phyloP scores from a whole-genome alignment of 2,329 filamentous ascomycete genomes.

The Penicillium hesseltinei region DNA sequence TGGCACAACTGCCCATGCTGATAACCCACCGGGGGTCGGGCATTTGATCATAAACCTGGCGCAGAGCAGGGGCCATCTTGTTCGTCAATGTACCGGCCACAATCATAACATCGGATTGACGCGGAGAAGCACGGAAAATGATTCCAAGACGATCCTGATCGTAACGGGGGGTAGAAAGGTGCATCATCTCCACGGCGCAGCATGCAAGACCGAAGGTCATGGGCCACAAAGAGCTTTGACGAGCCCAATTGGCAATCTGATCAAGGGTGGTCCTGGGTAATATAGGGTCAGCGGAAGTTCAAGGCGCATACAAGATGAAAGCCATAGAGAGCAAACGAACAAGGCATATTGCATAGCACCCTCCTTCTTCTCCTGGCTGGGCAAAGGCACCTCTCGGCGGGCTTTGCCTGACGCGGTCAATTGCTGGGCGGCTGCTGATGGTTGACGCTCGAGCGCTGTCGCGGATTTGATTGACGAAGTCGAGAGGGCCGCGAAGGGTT shows the following conservation, averaged over 20 bases:
- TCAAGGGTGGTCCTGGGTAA: constrained; percentile 52
- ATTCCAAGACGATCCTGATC: constrained; percentile 85
- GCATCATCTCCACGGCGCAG: constrained; percentile 94
- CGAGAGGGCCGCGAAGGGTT: constrained; percentile 41
- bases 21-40: constrained; percentile 87
- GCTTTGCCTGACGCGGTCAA: constrained; percentile 45
- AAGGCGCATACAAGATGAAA: not conserved
- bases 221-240: constrained; percentile 84
- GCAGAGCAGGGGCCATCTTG: constrained; percentile 87
- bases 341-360: constrained; percentile 54
- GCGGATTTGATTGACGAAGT: constrained; percentile 45
- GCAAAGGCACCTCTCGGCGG: constrained; percentile 48
- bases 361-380: constrained; percentile 51
- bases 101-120: constrained; percentile 88
- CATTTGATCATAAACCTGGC: constrained; percentile 94
- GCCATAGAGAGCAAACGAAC: constrained; percentile 29
- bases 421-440: constrained; percentile 29
- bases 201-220: constrained; percentile 91
- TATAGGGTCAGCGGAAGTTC: constrained; percentile 9
- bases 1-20: constrained; percentile 82
- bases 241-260: constrained; percentile 81
- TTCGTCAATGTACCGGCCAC: constrained; percentile 87
- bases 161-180: constrained; percentile 84
- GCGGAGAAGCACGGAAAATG: constrained; percentile 81
- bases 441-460: constrained; percentile 41